Base-by-base conservation (phyloP, 805 yeast genomes). In the Teunomyces atbi region DNA sequence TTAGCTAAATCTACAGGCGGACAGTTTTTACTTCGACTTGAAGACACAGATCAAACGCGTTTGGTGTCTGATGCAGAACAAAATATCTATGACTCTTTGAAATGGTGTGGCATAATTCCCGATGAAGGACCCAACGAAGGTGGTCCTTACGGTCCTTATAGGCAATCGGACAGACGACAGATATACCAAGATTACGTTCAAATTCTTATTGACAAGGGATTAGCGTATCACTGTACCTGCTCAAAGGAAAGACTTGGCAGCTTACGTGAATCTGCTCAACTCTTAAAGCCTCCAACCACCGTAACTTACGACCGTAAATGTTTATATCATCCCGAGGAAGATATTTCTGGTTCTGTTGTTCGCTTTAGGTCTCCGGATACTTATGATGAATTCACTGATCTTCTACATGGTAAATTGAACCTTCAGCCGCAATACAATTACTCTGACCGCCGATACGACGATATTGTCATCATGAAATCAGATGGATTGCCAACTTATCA, bases 401-500 rank as follows among this genome's bases (percentile, higher is more conserved):
- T 87, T 29, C 69, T 94, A 6, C 96, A 91, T 57, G 98, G 98
- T 1, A 59, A 58, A 4, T 65, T 91, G 15, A 78, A 86, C 53
- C 69, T 87, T 23, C 96, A 90, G 61, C 89, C 95, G 1, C 97
- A 89, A 60, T 70, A 79, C 21, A 89, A 91, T 60, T 58, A 63
- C 20, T 64, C 63, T 15, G 96, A 90, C 64, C 71, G 82, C 27
- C 73, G 97, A 42, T 91, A 75, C 62, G 99, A 94, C 58, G 99
- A 94, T 61, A 89, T 89, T 23, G 88, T 94, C 8, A 69, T 94
- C 21, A 62, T 94, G 60, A 94, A 94, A 65, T 86, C 96, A n/a
- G 98, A 94, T 63, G 91, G 92, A 0, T 69, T 89, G 49, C 99
- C 99, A 20, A 94, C 99, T 0, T 94, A 94, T 57, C 99, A 94